Evolutionary conservation across 2,329 filamentous ascomycete species (phyloP).

Genomic region (Colletotrichum cereale): DNA sequence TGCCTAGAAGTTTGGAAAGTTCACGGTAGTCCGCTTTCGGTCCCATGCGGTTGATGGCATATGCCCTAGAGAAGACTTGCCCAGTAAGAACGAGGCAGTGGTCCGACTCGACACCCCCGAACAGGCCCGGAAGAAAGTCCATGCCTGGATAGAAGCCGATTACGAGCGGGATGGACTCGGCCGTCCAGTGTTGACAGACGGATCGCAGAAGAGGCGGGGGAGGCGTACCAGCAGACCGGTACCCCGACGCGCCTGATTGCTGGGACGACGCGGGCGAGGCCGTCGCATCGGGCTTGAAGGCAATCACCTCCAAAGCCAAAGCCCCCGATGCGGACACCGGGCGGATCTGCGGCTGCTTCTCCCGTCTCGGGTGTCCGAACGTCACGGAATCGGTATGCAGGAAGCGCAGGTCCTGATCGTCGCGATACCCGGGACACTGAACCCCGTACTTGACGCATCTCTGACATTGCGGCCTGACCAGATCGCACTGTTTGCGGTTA

Average conservation of each 20-base stretch:
- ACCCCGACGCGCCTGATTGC: background rate
- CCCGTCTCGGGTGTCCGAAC: constrained; percentile 46
- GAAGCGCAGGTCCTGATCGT: constrained; percentile 55
- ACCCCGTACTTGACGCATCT: constrained; percentile 57
- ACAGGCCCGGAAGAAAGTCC: constrained; percentile 50
- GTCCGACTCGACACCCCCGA: constrained; percentile 43
- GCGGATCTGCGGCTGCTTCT: constrained; percentile 44
- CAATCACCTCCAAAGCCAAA: constrained; percentile 19
- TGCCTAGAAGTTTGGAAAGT: constrained; percentile 52
- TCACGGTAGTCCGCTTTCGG: constrained; percentile 50
- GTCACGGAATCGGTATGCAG: constrained; percentile 49
- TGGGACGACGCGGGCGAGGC: constrained; percentile 22
- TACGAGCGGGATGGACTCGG: constrained; percentile 54
- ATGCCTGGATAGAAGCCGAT: constrained; percentile 53
- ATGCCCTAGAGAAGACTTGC: constrained; percentile 56
- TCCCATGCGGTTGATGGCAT: constrained; percentile 52
- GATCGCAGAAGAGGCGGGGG: constrained; percentile 2
- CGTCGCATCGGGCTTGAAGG: constrained; percentile 6
- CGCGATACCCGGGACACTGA: constrained; percentile 55
- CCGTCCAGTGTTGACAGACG: constrained; percentile 54
- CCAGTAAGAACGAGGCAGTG: constrained; percentile 55
- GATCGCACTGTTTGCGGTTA: constrained; percentile 52
- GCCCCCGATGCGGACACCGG: background rate
- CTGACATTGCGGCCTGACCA: constrained; percentile 53
- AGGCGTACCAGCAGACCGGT: background rate